Evolutionary conservation across 2,329 filamentous ascomycete genomes (phyloP), one percentile per base, ranked within the genome.

Genomic region (Escovopsis sp.): DNA sequence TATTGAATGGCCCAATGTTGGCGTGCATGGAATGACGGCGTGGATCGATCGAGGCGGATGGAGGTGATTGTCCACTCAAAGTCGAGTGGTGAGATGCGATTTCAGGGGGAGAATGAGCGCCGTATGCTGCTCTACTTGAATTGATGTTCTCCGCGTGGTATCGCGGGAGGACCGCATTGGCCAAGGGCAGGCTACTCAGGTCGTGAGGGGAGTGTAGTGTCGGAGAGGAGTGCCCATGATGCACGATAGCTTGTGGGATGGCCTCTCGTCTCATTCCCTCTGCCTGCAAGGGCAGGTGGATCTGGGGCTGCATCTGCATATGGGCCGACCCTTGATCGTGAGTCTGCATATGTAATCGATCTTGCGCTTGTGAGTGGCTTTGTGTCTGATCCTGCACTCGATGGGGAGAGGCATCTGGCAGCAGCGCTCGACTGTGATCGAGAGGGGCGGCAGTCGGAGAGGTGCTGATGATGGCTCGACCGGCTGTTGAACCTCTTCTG

Each of bases 401-500:
- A n/a, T n/a, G 31, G 16, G 21, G 21, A 15, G 33, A 29, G 19
- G 11, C 23, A 18, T 29, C 34, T 28, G 12, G 65, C 36, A 53
- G 57, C 30, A 54, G 55, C 17, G 62, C 56, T 31, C 64, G 57
- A 46, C 56, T 67, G 38, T 56, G 52, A 45, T 67, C 65, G 17
- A 67, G 65, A 13, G 67, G 69, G 23, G 57, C 54, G 32, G 66
- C 61, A 28, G 31, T 34, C 13, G 38, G 38, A 26, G 38, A 37
- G 33, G 25, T 8, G 28, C 21, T 23, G 38, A 58, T 55, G 21
- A 60, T 61, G 33, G 50, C 45, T 34, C 55, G 47, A 23, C 48
- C 46, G 4, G 44, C 47, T 39, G 55, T 52, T 7, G 52, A 74
- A 51, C 86, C 80, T 56, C 81, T 82, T 38, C 79, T 75, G 52